These are phyloP conservation scores for Neurospora africana DNA, from an alignment of 495 filamentous ascomycete species.

Conservation along the genomic window DNA sequence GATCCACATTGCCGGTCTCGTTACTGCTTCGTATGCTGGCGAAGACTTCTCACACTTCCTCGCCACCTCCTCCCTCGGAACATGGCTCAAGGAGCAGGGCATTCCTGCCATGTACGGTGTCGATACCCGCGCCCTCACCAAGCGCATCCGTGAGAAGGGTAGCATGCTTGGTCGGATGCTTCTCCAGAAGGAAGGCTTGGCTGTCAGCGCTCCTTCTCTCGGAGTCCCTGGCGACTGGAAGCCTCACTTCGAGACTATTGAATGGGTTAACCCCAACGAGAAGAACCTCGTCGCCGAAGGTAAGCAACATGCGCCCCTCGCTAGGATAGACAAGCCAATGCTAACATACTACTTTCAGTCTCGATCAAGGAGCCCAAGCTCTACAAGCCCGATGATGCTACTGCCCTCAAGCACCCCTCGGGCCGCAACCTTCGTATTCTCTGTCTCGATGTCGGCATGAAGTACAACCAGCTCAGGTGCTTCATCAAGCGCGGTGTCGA, in stretches of 20 bases:
- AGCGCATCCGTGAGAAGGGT: constrained; percentile 83
- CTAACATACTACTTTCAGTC: constrained; percentile 46
- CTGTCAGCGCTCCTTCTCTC: constrained; percentile 19
- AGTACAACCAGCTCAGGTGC: constrained; percentile 94
- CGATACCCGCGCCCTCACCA: constrained; percentile 88
- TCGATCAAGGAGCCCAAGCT: constrained; percentile 75
- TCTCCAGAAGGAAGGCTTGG: constrained; percentile 48
- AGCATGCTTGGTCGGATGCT: constrained; percentile 93
- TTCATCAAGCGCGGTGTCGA: constrained; percentile 85
- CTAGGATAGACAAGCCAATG: constrained; percentile 3
- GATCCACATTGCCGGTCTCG: constrained; percentile 85
- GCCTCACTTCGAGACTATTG: constrained; percentile 58
- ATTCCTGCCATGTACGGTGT: constrained; percentile 95
- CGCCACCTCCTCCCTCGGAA: constrained; percentile 75
- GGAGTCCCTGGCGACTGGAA: constrained; percentile 44
- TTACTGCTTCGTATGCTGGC: constrained; percentile 82
- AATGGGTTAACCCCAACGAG: constrained; percentile 85
- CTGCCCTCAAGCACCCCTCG: constrained; percentile 68
- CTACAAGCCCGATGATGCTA: constrained; percentile 56
- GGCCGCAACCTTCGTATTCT: constrained; percentile 77
- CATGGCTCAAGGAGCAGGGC: constrained; percentile 91
- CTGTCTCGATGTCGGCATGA: constrained; percentile 91
- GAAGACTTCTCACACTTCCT: constrained; percentile 93
- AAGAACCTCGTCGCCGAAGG: constrained; percentile 90
- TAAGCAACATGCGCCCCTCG: constrained; percentile 37